Conservation (phyloP, 768 basidiomycete genomes). For the Lentinula lateritia region DNA sequence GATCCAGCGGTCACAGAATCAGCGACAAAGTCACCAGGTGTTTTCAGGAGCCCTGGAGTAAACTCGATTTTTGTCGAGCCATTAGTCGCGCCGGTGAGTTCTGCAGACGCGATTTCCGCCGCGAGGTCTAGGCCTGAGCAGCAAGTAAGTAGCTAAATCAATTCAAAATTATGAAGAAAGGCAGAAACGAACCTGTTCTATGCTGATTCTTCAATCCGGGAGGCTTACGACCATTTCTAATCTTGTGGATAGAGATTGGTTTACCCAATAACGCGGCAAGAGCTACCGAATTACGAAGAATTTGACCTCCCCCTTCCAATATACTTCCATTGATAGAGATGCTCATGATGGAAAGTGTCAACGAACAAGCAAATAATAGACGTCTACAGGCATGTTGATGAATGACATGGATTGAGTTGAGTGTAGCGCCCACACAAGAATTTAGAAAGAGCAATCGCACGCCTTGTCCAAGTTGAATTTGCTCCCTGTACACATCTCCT, state of each 20-base stretch:
- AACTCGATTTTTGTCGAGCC: constrained; percentile 54
- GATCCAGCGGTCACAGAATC: constrained; percentile 64
- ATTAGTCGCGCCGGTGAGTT: constrained; percentile 47
- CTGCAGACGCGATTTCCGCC: constrained; percentile 52
- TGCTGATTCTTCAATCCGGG: constrained; percentile 74
- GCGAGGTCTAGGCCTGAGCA: constrained; percentile 58
- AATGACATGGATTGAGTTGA: no score
- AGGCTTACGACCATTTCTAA: constrained; percentile 51
- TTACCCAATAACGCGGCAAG: constrained; percentile 61
- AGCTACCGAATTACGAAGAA: constrained; percentile 63
- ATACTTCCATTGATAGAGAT: constrained; percentile 20
- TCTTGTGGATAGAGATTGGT: constrained; percentile 53
- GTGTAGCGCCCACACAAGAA: no score
- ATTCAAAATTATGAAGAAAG: background rate
- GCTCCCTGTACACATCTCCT: background rate
- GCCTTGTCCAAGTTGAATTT: background rate
- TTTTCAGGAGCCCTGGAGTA: constrained; percentile 33
- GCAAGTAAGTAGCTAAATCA: background rate
- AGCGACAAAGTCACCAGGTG: constrained; percentile 34
- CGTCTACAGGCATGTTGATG: no score
- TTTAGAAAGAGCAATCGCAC: background rate
- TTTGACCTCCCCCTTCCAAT: constrained; percentile 65
- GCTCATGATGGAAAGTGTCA: constrained; percentile 1
- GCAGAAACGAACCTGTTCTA: constrained; percentile 44
- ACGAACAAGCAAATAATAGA: background rate